Base-by-base conservation (phyloP, 352 stramenopile genomes). In the Globisporangium lucens region DNA sequence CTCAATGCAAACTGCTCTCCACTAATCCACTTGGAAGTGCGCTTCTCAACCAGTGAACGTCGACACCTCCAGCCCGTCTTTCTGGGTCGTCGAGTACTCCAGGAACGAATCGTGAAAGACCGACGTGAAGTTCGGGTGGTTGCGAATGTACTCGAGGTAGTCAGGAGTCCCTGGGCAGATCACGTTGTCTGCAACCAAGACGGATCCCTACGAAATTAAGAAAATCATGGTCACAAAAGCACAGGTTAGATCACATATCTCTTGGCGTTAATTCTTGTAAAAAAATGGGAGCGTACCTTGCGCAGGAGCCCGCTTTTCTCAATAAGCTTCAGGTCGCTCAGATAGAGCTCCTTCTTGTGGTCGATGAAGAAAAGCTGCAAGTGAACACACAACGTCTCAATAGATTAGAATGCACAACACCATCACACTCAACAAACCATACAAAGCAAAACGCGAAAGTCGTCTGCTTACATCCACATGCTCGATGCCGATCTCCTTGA, bases 341-440 rank as follows among this genome's bases (percentile, higher is more conserved):
- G 59, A 56, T 84, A 82, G 22, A 69, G 47, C 1, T 51, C 69
- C 70, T 82, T 82, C 52, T 80, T 74, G 61, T 84, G 75, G 65
- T 84, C 77, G 51, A 85, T 82, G 49, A 85, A 83, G 71, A 72
- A 79, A n/a, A 82, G 67, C 73, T 80, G 41, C 17, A 57, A 9
- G 27, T 27, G 4, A 75, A 69, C 68, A 75, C 12, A 29, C 17
- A 41, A 46, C 12, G 38, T 61, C 30, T 6, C 12, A 27, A 56
- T 43, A 13, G n/a, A 20, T 46, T 17, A 61, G n/a, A 61, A 10
- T 6, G n/a, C 13, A 5, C 15, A 9, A 5, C 41, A 8, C 6
- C 8, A 8, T 2, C 8, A 9, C 30, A 30, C 12, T 35, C 51
- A 22, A 22, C 3, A n/a, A 15, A 15, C 2, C 17, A 33, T 12